phyloP scores from a whole-genome alignment of 2,329 filamentous ascomycete species.

The Dothidotthia symphoricarpi region DNA sequence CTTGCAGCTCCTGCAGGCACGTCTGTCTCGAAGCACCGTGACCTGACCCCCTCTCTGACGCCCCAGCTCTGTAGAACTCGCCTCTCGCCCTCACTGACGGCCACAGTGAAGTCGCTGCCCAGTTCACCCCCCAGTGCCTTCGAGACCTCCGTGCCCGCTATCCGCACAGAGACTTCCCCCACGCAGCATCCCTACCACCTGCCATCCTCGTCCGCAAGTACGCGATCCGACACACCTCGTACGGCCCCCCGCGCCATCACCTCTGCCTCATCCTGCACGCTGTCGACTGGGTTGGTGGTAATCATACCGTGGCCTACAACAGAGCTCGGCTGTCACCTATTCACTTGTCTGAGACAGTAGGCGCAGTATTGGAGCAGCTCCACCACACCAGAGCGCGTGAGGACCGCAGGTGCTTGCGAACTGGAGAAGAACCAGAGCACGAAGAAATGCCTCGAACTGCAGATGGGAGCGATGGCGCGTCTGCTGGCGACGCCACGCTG shows the following conservation, averaged over 20 bases:
- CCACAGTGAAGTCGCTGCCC: constrained; percentile 16
- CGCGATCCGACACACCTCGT: constrained; percentile 26
- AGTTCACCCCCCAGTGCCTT: constrained; percentile 13
- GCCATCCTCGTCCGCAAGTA: constrained; percentile 23
- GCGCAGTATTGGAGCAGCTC: constrained; percentile 8
- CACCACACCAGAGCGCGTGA: constrained; percentile 9
- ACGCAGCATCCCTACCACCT: constrained; percentile 1
- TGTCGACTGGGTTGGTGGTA: constrained; percentile 14
- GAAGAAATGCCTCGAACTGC: constrained; percentile 8
- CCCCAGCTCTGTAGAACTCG: constrained; percentile 5
- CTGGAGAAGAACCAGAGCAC: constrained; percentile 2
- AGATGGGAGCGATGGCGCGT: not conserved
- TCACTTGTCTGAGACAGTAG: constrained; percentile 6
- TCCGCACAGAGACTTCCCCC: not conserved
- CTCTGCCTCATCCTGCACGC: constrained; percentile 23
- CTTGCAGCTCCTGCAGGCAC: constrained; percentile 28
- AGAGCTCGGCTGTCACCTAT: constrained; percentile 5
- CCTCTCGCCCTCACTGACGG: constrained; percentile 34
- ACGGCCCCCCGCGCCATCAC: constrained; percentile 23
- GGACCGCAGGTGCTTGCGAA: constrained; percentile 20
- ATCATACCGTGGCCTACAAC: not conserved
- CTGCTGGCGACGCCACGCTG: constrained; percentile 1
- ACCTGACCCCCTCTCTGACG: constrained; percentile 3
- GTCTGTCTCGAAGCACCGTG: constrained; percentile 1
- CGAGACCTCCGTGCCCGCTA: constrained; percentile 7